phyloP scores from a whole-genome alignment of 2,329 filamentous ascomycete genomes.

The Arthrobotrys conoides region DNA sequence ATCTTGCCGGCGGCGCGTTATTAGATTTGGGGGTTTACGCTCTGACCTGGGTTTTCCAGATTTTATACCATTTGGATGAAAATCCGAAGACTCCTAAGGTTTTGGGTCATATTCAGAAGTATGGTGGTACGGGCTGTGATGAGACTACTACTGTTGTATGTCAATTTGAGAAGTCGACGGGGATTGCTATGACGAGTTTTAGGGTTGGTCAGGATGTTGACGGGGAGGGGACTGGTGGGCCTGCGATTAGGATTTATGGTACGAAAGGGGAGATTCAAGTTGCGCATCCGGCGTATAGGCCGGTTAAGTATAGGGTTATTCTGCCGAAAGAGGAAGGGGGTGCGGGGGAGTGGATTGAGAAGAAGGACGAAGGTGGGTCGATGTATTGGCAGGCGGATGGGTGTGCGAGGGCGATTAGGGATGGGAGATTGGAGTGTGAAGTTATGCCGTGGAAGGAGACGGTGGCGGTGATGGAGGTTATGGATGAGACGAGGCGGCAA shows the following conservation, averaged over 20 bases:
- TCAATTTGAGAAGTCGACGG: slow-evolving; percentile 81
- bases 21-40: slow-evolving; percentile 91
- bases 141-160: slow-evolving; percentile 83
- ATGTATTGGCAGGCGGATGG: slow-evolving; percentile 94
- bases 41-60: slow-evolving; percentile 91
- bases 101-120: slow-evolving; percentile 78
- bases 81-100: slow-evolving; percentile 78
- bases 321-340: slow-evolving; percentile 71
- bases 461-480: slow-evolving; percentile 85
- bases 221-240: slow-evolving; percentile 73
- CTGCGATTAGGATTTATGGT: slow-evolving; percentile 84
- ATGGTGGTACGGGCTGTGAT: slow-evolving; percentile 80
- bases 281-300: slow-evolving; percentile 78
- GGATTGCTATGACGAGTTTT: slow-evolving; percentile 78
- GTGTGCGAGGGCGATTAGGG: slow-evolving; percentile 79
- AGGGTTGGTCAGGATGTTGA: slow-evolving; percentile 76
- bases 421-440: slow-evolving; percentile 82
- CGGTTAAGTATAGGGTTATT: slow-evolving; percentile 77
- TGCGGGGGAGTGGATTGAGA: slow-evolving; percentile 66
- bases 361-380: slow-evolving; percentile 75
- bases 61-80: slow-evolving; percentile 84
- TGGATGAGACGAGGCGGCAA: slow-evolving; percentile 78
- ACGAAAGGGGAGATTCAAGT: slow-evolving; percentile 86
- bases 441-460: slow-evolving; percentile 81
- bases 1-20: slow-evolving; percentile 84